These are phyloP conservation scores for Xanthoconium stramineum DNA, from an alignment of 768 basidiomycete genomes.

Conservation along the genomic window DNA sequence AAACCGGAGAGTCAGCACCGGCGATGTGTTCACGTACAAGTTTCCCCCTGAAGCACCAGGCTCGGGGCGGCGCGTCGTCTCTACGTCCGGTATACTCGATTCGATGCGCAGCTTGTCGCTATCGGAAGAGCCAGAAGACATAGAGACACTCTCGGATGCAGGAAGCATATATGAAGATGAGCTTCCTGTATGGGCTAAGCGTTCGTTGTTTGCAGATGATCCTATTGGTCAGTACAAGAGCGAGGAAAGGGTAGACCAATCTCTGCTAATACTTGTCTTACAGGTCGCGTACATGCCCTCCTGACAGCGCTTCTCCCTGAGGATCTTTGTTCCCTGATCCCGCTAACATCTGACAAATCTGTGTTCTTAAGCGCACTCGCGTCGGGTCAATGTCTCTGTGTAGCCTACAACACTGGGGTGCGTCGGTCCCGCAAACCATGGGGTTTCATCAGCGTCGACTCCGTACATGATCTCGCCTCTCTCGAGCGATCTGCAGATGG, in stretches of 20 bases:
- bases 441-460: conserved; percentile 78
- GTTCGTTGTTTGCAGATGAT: conserved; percentile 50
- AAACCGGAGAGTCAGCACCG: conserved; percentile 31
- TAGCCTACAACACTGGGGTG: conserved; percentile 77
- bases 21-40: conserved; percentile 27
- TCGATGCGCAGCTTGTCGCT: conserved; percentile 48
- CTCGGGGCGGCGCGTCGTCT: conserved; percentile 50
- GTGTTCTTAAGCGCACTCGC: conserved; percentile 55
- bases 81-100: conserved; percentile 52
- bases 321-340: conserved; percentile 42
- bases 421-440: conserved; percentile 80
- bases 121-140: conserved; percentile 56
- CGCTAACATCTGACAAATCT: conserved; percentile 28
- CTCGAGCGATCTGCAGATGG: conserved; percentile 52
- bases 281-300: conserved; percentile 66
- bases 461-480: conserved; percentile 74
- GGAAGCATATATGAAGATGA: conserved; percentile 63
- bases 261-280: conserved; percentile 3
- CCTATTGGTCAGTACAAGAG: conserved; percentile 50
- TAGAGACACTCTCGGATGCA: conserved; percentile 41
- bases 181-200: conserved; percentile 75
- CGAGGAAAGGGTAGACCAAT: background rate
- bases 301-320: conserved; percentile 59
- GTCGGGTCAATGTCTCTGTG: conserved; percentile 78
- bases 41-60: conserved; percentile 19